These are phyloP conservation scores for Candida andamanensis DNA, from an alignment of 805 yeast species.

Conservation along the genomic window DNA sequence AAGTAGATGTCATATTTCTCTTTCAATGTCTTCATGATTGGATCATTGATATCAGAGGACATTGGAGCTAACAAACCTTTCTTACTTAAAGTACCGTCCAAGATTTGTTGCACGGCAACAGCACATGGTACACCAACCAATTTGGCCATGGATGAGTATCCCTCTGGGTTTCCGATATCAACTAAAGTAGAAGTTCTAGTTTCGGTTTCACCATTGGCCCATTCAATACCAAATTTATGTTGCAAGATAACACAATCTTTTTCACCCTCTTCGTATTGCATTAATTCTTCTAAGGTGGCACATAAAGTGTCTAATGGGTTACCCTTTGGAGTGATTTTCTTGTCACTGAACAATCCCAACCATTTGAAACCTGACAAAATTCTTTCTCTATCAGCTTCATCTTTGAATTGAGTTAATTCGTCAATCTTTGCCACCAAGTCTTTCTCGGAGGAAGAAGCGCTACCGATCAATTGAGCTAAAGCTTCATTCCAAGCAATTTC, in stretches of 20 bases:
- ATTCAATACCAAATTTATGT: constrained; percentile 96
- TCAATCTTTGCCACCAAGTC: constrained; percentile 76
- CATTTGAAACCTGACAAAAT: constrained; percentile 86
- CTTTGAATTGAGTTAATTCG: constrained; percentile 74
- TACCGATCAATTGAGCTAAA: constrained; percentile 67
- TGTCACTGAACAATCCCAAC: constrained; percentile 87
- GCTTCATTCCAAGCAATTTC: constrained; percentile 85
- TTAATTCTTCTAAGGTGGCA: constrained; percentile 89
- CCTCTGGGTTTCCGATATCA: constrained; percentile 83
- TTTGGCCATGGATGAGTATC: constrained; percentile 97
- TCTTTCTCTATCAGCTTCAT: constrained; percentile 76
- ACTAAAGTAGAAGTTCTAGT: constrained; percentile 93
- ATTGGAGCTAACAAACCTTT: constrained; percentile 91
- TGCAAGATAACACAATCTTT: constrained; percentile 93
- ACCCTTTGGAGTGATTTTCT: constrained; percentile 77
- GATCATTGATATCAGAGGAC: constrained; percentile 83
- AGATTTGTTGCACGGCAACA: constrained; percentile 82
- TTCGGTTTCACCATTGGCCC: constrained; percentile 90
- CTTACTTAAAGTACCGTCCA: constrained; percentile 69
- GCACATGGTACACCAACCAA: constrained; percentile 98
- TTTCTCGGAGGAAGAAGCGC: constrained; percentile 60
- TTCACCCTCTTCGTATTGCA: constrained; percentile 95
- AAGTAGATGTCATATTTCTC: constrained; percentile 83
- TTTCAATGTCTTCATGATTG: constrained; percentile 87
- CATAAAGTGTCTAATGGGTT: constrained; percentile 95